phyloP scores from a whole-genome alignment of 2,329 filamentous ascomycete genomes.

The Penicillium sumatraense region DNA sequence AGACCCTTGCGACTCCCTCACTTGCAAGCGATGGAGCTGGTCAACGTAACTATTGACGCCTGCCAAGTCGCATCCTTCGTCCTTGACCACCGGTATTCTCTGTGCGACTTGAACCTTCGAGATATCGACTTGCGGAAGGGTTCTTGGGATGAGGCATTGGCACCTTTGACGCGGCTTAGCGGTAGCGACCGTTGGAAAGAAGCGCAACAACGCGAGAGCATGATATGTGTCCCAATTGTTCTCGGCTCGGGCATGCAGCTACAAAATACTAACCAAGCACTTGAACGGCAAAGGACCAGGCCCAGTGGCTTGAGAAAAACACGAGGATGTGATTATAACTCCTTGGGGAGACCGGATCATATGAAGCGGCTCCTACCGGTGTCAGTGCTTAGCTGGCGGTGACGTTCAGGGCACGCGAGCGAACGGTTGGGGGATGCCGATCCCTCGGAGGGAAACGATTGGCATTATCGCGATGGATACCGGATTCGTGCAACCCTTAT shows the following conservation, averaged over 20 bases:
- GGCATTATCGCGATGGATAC: conserved; percentile 20
- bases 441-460: conserved; percentile 18
- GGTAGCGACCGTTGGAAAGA: conserved; percentile 43
- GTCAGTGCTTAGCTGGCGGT: conserved; percentile 32
- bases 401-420: conserved; percentile 12
- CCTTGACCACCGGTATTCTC: conserved; percentile 65
- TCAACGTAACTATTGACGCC: conserved; percentile 74
- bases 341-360: conserved; percentile 37
- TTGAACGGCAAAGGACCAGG: conserved; percentile 21
- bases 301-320: conserved; percentile 25
- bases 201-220: conserved; percentile 41
- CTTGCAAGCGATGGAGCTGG: conserved; percentile 70
- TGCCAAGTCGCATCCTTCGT: conserved; percentile 73
- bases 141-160: conserved; percentile 82
- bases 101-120: conserved; percentile 80
- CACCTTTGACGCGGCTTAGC: conserved; percentile 61
- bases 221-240: conserved; percentile 42
- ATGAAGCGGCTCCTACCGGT: conserved; percentile 35
- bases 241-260: conserved; percentile 31
- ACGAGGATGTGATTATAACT: conserved; percentile 32
- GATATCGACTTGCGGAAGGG: conserved; percentile 72
- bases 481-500: conserved; percentile 19
- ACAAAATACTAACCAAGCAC: conserved; percentile 31
- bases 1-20: conserved; percentile 68
- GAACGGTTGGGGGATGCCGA: neutral